Percentiles rank a stretch among this genome's conserved stretches.
phyloP scores from a whole-genome alignment of 345 rosid genomes.

The Firmiana major region DNA sequence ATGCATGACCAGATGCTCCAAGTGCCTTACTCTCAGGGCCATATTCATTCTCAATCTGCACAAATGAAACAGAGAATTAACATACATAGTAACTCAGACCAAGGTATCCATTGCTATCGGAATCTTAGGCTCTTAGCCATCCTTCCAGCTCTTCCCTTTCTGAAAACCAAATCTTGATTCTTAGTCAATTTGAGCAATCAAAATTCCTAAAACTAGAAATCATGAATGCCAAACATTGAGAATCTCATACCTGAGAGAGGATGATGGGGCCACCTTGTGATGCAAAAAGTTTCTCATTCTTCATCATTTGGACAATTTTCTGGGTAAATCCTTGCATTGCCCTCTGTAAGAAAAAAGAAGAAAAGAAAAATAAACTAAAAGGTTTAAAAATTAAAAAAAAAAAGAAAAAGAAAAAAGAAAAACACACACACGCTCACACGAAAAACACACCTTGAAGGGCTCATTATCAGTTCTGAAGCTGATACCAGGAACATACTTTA shows the following conservation, averaged over 20 bases:
- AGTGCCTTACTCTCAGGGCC: constrained; percentile 51
- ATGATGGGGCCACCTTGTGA: constrained; percentile 98
- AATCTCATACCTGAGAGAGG: constrained; percentile 67
- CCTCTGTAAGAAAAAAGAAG: constrained; percentile 30
- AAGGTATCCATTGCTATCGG: neutral
- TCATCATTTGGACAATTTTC: constrained; percentile 94
- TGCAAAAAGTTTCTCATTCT: constrained; percentile 63
- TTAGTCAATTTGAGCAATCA: neutral
- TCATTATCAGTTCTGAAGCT: constrained; percentile 91
- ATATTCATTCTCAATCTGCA: constrained; percentile 92
- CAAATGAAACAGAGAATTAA: neutral
- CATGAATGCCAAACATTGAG: neutral
- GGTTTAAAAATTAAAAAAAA: neutral
- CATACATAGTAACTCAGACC: neutral
- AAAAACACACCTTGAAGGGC: constrained; percentile 94
- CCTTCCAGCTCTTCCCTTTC: neutral
- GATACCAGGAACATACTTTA: constrained; percentile 87
- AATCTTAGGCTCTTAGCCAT: neutral
- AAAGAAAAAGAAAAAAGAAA: neutral
- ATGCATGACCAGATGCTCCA: constrained; percentile 69
- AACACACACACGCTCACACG: too few species aligned
- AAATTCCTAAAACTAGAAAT: neutral
- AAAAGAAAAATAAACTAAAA: neutral
- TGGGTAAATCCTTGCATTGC: constrained; percentile 88
- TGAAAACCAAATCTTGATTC: neutral